These are phyloP conservation scores for Keqinozyma sinolaborantium DNA, from an alignment of 1,139 yeast species.

Conservation along the genomic window DNA sequence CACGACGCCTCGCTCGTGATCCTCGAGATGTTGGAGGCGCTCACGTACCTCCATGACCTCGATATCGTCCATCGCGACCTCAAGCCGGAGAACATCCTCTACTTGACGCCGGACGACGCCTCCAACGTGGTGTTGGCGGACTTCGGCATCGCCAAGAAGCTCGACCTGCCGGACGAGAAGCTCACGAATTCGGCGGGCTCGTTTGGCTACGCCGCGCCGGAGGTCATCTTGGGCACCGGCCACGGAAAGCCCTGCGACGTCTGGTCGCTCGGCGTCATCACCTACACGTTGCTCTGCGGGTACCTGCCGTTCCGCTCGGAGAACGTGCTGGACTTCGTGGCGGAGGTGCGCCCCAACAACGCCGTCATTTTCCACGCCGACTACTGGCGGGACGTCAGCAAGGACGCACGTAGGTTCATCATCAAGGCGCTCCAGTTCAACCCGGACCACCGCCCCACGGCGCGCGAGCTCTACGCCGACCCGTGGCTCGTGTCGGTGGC, in stretches of 20 bases:
- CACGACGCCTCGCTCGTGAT: conserved; percentile 73
- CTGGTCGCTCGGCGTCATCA: conserved; percentile 90
- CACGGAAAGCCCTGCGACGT: conserved; percentile 92
- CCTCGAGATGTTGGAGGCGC: conserved; percentile 68
- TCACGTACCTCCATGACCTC: conserved; percentile 65
- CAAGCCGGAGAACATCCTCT: conserved; percentile 85
- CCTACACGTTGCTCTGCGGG: conserved; percentile 88
- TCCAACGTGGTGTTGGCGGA: conserved; percentile 83
- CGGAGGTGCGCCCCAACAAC: conserved; percentile 65
- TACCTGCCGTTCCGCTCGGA: conserved; percentile 91
- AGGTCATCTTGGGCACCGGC: conserved; percentile 70
- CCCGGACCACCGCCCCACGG: conserved; percentile 67
- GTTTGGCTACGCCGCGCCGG: conserved; percentile 94
- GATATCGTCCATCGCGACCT: conserved; percentile 88
- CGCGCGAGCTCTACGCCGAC: conserved; percentile 57
- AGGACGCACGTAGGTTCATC: conserved; percentile 73
- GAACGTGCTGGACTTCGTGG: conserved; percentile 72
- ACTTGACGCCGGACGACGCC: conserved; percentile 47
- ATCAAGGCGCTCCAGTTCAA: conserved; percentile 59
- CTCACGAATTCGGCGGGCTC: conserved; percentile 83
- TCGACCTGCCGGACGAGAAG: conserved; percentile 57
- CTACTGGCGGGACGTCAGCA: conserved; percentile 79
- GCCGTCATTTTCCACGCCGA: conserved; percentile 83
- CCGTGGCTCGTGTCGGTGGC: conserved; percentile 64
- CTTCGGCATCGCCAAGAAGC: conserved; percentile 84